Percentiles rank a stretch among this genome's conserved stretches.
These are phyloP conservation scores for Neospermospora avenae DNA, from an alignment of 2,329 filamentous ascomycete genomes.

Conservation along the genomic window DNA sequence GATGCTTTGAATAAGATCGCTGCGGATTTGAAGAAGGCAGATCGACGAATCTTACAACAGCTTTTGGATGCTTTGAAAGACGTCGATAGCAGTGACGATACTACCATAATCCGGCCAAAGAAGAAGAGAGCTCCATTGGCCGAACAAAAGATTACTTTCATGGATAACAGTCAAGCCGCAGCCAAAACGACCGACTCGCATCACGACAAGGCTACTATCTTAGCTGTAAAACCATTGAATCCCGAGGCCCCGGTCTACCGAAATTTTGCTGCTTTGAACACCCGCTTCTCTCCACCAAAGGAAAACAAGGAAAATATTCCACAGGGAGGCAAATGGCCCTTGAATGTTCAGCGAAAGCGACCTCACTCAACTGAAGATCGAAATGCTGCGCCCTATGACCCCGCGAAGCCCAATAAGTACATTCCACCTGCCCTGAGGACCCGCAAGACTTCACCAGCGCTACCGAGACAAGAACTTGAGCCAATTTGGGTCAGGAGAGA, in stretches of 20 bases:
- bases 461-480: neutral
- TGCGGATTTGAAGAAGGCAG: conserved; percentile 15
- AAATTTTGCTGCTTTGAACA: conserved; percentile 1
- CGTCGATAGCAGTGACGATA: conserved; percentile 17
- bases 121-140: neutral
- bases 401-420: conserved; percentile 7
- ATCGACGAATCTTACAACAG: conserved; percentile 19
- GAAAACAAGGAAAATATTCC: conserved; percentile 6
- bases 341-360: conserved; percentile 1
- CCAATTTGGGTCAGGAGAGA: conserved; percentile 13
- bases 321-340: conserved; percentile 2
- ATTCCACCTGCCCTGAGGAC: conserved; percentile 11
- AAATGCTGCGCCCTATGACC: neutral
- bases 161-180: neutral
- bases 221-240: conserved; percentile 16
- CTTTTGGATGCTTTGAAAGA: conserved; percentile 24
- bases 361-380: conserved; percentile 1
- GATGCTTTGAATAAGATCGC: conserved; percentile 10
- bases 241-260: conserved; percentile 21
- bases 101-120: neutral
- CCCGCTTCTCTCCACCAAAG: neutral
- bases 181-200: neutral
- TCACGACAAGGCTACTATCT: neutral
- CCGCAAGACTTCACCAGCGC: neutral
- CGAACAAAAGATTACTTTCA: neutral